Evolutionary conservation across 768 basidiomycete species (phyloP).

Genomic region (Mrakia frigida): DNA sequence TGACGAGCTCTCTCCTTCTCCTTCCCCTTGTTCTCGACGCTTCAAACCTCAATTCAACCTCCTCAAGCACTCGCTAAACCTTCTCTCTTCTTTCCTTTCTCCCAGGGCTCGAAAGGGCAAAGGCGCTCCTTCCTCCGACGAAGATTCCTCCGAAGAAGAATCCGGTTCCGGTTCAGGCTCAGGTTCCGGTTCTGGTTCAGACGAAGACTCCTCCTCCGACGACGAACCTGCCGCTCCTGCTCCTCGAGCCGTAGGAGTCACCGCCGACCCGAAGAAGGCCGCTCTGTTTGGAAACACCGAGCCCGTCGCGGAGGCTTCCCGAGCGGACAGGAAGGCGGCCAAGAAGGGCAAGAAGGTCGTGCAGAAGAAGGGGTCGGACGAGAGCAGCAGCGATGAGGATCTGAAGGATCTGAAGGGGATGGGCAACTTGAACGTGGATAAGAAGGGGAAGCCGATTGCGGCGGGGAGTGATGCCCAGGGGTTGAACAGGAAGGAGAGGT

Average conservation of each 20-base stretch:
- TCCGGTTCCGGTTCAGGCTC: conserved; percentile 35
- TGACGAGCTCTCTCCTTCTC: conserved; percentile 8
- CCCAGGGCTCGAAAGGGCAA: conserved; percentile 29
- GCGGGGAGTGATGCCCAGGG: conserved; percentile 31
- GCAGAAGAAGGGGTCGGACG: conserved; percentile 41
- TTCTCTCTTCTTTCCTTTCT: neutral
- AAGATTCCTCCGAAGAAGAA: conserved; percentile 48
- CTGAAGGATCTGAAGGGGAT: conserved; percentile 79
- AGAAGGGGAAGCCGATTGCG: conserved; percentile 31
- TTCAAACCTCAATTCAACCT: too few species aligned
- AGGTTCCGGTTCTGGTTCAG: conserved; percentile 35
- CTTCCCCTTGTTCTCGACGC: conserved; percentile 1
- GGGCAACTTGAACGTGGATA: conserved; percentile 35
- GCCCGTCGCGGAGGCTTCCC: conserved; percentile 54
- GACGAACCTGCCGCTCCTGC: conserved; percentile 40
- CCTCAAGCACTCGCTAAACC: neutral
- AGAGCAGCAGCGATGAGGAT: conserved; percentile 57
- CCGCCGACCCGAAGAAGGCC: conserved; percentile 44
- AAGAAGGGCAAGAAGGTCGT: conserved; percentile 67
- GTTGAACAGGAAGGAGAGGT: conserved; percentile 43
- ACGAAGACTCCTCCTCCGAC: conserved; percentile 44
- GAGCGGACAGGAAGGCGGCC: conserved; percentile 67
- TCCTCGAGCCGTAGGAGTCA: conserved; percentile 23
- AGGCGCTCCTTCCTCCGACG: conserved; percentile 41
- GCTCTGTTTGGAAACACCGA: conserved; percentile 40